These are phyloP conservation scores for Beauveria bassiana DNA, from an alignment of 2,329 filamentous ascomycete species.

Conservation along the genomic window DNA sequence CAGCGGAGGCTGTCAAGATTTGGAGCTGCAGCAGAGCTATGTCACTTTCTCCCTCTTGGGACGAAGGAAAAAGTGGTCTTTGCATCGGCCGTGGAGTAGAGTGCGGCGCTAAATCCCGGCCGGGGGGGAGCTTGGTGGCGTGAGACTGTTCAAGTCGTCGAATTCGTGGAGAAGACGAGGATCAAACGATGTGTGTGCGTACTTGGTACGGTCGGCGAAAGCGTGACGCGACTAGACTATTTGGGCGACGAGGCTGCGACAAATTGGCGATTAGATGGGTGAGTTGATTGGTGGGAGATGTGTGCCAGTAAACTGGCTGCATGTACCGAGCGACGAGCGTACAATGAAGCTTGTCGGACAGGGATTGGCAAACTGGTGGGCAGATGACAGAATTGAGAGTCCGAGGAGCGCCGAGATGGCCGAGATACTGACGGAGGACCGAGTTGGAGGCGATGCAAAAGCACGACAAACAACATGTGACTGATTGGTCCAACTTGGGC, in stretches of 20 bases:
- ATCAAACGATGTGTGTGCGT: not conserved
- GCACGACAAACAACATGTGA: constrained; percentile 9
- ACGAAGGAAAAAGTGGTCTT: constrained; percentile 1
- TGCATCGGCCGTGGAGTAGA: not conserved
- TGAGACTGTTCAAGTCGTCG: not conserved
- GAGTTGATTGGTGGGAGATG: too few relatives aligned
- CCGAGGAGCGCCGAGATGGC: constrained; percentile 8
- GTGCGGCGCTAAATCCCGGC: not conserved
- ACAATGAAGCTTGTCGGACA: not conserved
- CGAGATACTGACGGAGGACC: constrained; percentile 5
- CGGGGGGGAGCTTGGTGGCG: not conserved
- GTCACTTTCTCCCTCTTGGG: not conserved
- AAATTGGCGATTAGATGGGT: too few relatives aligned
- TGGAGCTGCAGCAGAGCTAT: not conserved
- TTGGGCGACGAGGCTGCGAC: too few relatives aligned
- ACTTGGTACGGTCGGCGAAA: not conserved
- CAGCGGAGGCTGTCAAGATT: not conserved
- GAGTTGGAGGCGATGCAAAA: constrained; percentile 4
- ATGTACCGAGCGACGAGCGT: not conserved
- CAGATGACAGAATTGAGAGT: not conserved
- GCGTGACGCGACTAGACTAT: not conserved
- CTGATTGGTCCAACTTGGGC: constrained; percentile 1
- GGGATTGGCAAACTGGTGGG: constrained; percentile 1
- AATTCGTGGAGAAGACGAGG: not conserved
- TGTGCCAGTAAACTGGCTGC: too few relatives aligned